Base-by-base conservation (phyloP, 202 grass and related monocot species). In the Bolboschoenoplectus hybrid region DNA sequence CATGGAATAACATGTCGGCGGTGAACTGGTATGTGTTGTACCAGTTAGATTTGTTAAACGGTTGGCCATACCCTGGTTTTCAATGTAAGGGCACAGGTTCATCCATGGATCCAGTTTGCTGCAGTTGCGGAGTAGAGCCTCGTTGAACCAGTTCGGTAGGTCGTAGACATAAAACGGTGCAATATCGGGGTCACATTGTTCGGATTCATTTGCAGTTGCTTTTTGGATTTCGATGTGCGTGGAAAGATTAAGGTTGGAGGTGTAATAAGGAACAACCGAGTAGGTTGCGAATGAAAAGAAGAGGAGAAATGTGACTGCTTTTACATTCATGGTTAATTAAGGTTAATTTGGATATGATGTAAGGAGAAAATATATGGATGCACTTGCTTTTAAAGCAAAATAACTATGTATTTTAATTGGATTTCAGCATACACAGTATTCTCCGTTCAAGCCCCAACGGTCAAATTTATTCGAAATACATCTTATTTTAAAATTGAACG, bases 151-250 rank as follows among this genome's bases (percentile, higher is more conserved):
- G 16, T 51, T 47, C 3, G 84, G 91, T 0, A 93, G 34, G 34
- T 52, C 2, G 0, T 80, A 83, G 67, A 93, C 87, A 88, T 93
- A 76, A 81, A 91, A 83, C 49, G 80, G 80, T 2, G 63, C 63
- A 17, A 83, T 74, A 26, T 72, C 64, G n/a, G 49, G 7, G 2
- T 65, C 7, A 6, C 68, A 44, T 46, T 41, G 40, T 32, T 44
- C 4, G 10, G 17, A 64, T 5, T 63, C 43, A 1, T n/a, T 56
- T 51, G 44, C 6, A 75, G 44, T 2, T 32, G 7, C 6, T 35
- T 78, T 51, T 8, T 2, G 5, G 11, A 47, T 52, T 78, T 50
- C 51, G 34, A 9, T 32, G 1, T 78, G 2, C 2, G 74, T 8
- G 39, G 7, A 0, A 44, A 6, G 1, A 69, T 41, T 4, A 69